Evolutionary conservation across 2,329 filamentous ascomycete genomes (phyloP).

Genomic region (Fusarium domesticum): DNA sequence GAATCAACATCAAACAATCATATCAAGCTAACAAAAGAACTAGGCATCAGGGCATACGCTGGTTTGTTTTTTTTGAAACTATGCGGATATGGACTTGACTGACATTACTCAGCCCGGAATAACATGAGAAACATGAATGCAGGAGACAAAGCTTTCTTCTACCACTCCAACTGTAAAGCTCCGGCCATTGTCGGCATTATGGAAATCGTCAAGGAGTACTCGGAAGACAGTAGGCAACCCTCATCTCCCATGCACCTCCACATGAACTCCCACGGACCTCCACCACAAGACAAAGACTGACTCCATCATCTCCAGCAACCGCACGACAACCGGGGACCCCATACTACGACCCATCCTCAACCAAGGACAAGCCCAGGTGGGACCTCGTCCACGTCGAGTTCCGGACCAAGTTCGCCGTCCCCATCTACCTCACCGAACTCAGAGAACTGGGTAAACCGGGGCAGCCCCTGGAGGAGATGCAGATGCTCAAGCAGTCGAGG

Average conservation of each 20-base stretch:
- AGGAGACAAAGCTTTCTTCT: constrained; percentile 93
- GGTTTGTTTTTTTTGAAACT: constrained; percentile 31
- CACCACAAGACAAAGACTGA: background rate
- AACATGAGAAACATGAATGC: constrained; percentile 89
- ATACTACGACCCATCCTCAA: constrained; percentile 81
- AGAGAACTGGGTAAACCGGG: constrained; percentile 58
- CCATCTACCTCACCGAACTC: constrained; percentile 69
- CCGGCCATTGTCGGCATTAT: constrained; percentile 85
- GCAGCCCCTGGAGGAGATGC: constrained; percentile 67
- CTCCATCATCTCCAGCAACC: constrained; percentile 28
- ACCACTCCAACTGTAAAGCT: constrained; percentile 89
- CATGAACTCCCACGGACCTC: background rate
- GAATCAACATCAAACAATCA: background rate
- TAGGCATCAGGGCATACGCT: constrained; percentile 50
- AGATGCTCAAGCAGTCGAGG: constrained; percentile 77
- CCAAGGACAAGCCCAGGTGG: constrained; percentile 60
- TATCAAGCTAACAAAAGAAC: constrained; percentile 10
- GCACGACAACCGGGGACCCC: constrained; percentile 44
- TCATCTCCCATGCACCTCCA: fast-evolving
- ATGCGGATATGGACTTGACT: background rate
- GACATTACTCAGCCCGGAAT: constrained; percentile 61
- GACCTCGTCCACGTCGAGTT: constrained; percentile 87
- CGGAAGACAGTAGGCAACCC: constrained; percentile 63
- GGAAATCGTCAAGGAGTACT: constrained; percentile 83
- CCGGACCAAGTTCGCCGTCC: constrained; percentile 72